Evolutionary conservation across 345 rosid genomes (phyloP).

Genomic region (Odontarrhena argentea): DNA sequence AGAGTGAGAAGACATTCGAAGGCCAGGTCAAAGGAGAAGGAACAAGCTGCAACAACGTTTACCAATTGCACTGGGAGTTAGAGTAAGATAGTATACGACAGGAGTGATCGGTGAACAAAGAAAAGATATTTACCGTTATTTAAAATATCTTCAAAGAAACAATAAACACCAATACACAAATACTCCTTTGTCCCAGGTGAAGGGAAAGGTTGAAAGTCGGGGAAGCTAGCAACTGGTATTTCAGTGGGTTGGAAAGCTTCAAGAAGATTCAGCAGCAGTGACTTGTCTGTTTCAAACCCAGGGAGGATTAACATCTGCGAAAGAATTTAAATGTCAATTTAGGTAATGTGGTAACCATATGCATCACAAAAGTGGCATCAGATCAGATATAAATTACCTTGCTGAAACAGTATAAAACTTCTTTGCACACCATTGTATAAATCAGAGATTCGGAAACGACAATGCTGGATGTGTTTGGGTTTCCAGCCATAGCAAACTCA

Average conservation of each 20-base stretch:
- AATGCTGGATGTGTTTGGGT: constrained; percentile 51
- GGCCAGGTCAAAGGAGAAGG: constrained; percentile 69
- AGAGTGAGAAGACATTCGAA: constrained; percentile 66
- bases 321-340: constrained; percentile 8
- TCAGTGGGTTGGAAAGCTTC: constrained; percentile 63
- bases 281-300: constrained; percentile 51
- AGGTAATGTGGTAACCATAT: neutral
- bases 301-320: constrained; percentile 62
- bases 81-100: constrained; percentile 11
- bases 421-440: constrained; percentile 55
- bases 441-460: constrained; percentile 55
- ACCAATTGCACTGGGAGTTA: constrained; percentile 17
- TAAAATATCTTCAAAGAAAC: constrained; percentile 63
- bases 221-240: constrained; percentile 43
- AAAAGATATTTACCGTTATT: constrained; percentile 48
- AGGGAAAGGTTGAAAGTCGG: constrained; percentile 50
- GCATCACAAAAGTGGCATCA: constrained; percentile 10
- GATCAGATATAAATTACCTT: constrained; percentile 50
- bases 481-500: constrained; percentile 58
- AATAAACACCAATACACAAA: constrained; percentile 61
- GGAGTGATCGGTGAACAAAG: constrained; percentile 2
- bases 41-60: constrained; percentile 63
- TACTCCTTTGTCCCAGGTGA: constrained; percentile 62
- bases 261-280: constrained; percentile 59
- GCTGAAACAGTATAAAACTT: constrained; percentile 63